Percentiles rank a stretch among this genome's conserved stretches.
These are phyloP conservation scores for Colletotrichum truncatum DNA, from an alignment of 2,329 filamentous ascomycete species.

Conservation along the genomic window DNA sequence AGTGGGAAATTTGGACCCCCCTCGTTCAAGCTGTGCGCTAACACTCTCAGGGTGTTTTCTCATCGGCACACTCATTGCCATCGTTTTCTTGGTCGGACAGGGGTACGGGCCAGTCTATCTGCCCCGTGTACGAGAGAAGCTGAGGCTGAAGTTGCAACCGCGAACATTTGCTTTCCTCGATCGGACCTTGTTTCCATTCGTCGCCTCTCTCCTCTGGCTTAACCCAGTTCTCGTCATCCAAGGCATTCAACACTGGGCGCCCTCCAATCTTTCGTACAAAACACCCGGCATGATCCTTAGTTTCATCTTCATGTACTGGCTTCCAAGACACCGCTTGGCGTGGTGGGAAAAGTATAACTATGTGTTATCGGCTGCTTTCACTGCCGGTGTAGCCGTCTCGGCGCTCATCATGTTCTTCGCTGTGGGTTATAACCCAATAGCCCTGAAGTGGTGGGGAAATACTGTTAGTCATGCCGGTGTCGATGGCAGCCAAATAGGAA, in stretches of 20 bases:
- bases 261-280: conserved; percentile 52
- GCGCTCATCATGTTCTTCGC: conserved; percentile 55
- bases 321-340: conserved; percentile 47
- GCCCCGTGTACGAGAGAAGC: conserved; percentile 41
- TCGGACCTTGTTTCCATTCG: conserved; percentile 46
- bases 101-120: conserved; percentile 45
- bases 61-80: conserved; percentile 46
- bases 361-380: conserved; percentile 51
- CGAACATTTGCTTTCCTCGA: conserved; percentile 46
- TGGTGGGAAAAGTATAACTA: conserved; percentile 60
- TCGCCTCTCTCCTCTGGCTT: conserved; percentile 50
- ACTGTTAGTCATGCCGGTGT: conserved; percentile 33
- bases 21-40: accelerated
- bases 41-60: conserved; percentile 48
- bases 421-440: conserved; percentile 46
- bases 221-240: conserved; percentile 51
- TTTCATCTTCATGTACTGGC: conserved; percentile 54
- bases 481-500: conserved; percentile 34
- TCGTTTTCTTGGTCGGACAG: conserved; percentile 46
- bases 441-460: conserved; percentile 56
- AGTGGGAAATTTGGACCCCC: neutral
- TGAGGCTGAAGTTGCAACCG: conserved; percentile 39
- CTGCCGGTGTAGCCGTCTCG: conserved; percentile 50
- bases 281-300: conserved; percentile 51
- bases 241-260: conserved; percentile 53